Evolutionary conservation across 371 early-diverging fungal genomes (phyloP), one percentile per base, ranked within the genome.

Genomic region (Mortierella sp.): DNA sequence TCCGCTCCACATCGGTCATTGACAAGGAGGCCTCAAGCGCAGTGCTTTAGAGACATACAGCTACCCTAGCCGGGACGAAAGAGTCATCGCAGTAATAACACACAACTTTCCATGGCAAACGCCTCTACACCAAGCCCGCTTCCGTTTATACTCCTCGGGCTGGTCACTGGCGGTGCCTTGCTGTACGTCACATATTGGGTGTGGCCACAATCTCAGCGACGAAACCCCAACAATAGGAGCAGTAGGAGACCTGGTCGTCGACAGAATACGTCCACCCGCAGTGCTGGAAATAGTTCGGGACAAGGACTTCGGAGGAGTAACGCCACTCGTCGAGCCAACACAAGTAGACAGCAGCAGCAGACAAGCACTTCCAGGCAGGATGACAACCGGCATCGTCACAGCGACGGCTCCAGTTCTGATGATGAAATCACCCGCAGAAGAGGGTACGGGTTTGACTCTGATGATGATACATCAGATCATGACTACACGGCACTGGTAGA

Each of bases 151-250:
- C 58, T 76, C 48, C 66, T 76, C 26, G 78, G 78, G 1, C 59
- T 76, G 26, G 67, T 70, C 52, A 76, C 78, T 16, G 78, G 78
- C 2, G 70, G 78, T 23, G 70, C 70, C 0, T 47, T 76, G 31
- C 67, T 76, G 30, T 76, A 76, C 50, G 78, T 76, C 58, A 65
- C 78, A 8, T 76, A 76, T 39, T 69, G 70, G 78, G 70, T 65
- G 3, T 70, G 78, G 70, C 70, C 78, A 3, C 63, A 70, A 4
- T 42, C 65, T 23, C 76, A 76, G 13, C 49, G 76, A 43, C 54
- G 73, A n/a, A 67, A 60, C 53, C 46, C 50, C 27, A 59, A 13
- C 52, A 57, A 16, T 14, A 64, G 58, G 41, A 62, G 21, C 45
- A 45, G 38, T 12, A 45, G 60, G 9, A 54, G 73, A 28, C 21